A percentile compares a stretch with the other conserved stretches of the same genome.
Conservation (phyloP, 495 filamentous ascomycete genomes). For the Sporormia fimetaria region DNA sequence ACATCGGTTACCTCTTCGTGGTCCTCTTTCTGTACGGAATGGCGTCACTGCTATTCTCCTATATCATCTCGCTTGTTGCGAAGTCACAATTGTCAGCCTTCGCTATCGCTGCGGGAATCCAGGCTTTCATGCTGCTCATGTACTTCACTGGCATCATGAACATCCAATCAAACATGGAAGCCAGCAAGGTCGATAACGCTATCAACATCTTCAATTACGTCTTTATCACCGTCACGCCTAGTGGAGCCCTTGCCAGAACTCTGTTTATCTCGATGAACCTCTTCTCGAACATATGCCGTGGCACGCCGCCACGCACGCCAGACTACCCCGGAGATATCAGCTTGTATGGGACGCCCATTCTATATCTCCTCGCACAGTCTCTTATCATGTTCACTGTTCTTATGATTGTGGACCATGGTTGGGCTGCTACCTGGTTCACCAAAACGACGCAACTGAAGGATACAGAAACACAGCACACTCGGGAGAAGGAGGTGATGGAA, state of each 20-base stretch:
- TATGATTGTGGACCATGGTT: constrained; percentile 61
- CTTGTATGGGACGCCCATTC: constrained; percentile 67
- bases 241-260: constrained; percentile 54
- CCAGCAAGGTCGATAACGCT: constrained; percentile 46
- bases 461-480: constrained; percentile 36
- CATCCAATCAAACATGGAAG: constrained; percentile 55
- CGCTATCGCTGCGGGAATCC: constrained; percentile 60
- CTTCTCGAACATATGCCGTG: constrained; percentile 61
- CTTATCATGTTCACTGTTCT: constrained; percentile 54
- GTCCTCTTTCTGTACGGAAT: constrained; percentile 67
- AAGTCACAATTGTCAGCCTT: constrained; percentile 61
- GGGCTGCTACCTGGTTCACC: constrained; percentile 39
- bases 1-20: constrained; percentile 62
- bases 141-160: constrained; percentile 66
- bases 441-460: constrained; percentile 29
- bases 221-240: constrained; percentile 55
- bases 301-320: constrained; percentile 39
- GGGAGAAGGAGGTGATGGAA: constrained; percentile 39
- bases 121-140: constrained; percentile 60
- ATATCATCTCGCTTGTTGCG: constrained; percentile 60
- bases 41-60: constrained; percentile 56
- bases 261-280: constrained; percentile 66
- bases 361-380: constrained; percentile 61
- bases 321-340: constrained; percentile 58
- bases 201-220: constrained; percentile 56